Evolutionary conservation across 306 rosid species (phyloP).

Genomic region (Boehmeria nivea): DNA sequence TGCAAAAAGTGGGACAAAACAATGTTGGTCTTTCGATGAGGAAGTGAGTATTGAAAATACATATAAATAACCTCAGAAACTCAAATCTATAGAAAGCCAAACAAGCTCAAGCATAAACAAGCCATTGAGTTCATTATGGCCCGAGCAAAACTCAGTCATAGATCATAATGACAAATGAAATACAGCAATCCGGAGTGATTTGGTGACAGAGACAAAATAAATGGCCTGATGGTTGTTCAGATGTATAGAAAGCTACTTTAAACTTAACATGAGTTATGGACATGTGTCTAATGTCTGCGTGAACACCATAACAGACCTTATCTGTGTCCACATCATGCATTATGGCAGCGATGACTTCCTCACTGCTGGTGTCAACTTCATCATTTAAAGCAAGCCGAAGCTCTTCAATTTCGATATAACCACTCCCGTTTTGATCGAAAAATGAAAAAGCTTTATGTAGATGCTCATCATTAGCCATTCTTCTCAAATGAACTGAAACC

Average conservation of each 20-base stretch:
- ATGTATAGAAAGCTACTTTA: no score
- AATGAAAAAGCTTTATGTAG: constrained; percentile 74
- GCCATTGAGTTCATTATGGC: no score
- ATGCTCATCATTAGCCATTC: constrained; percentile 80
- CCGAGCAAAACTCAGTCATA: no score
- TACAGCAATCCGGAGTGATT: no score
- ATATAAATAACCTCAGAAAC: no score
- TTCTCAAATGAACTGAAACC: constrained; percentile 64
- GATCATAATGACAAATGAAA: no score
- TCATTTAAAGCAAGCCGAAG: constrained; percentile 56
- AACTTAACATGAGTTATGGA: not conserved
- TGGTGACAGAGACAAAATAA: no score
- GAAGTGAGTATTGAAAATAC: no score
- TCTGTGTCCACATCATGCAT: constrained; percentile 90
- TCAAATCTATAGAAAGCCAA: no score
- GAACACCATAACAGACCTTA: constrained; percentile 72
- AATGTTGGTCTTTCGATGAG: no score
- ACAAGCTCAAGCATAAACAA: no score
- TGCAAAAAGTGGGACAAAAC: constrained; percentile 18
- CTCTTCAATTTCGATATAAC: constrained; percentile 77
- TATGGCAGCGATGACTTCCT: constrained; percentile 72
- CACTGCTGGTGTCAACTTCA: constrained; percentile 51
- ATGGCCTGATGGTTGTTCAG: no score
- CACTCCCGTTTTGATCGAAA: constrained; percentile 64
- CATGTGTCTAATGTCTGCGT: not conserved